A percentile compares a stretch with the other conserved stretches of the same genome.
These are phyloP conservation scores for Hordeum pubiflorum DNA, from an alignment of 202 grass and related monocot species.

Conservation along the genomic window DNA sequence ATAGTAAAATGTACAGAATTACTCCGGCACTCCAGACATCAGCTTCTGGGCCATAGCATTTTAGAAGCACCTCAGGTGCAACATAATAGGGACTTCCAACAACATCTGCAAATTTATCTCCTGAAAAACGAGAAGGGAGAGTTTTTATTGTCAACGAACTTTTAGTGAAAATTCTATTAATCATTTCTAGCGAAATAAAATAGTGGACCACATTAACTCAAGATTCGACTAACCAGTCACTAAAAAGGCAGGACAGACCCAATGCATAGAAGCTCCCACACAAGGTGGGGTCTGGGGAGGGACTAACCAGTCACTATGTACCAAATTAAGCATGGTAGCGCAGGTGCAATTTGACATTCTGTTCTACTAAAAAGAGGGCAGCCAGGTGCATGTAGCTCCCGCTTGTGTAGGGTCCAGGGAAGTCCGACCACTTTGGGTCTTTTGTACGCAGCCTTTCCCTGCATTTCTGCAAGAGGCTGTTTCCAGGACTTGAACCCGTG, in stretches of 20 bases:
- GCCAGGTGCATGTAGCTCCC: too few relatives aligned
- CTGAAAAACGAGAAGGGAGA: conserved; percentile 28
- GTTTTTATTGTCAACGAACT: background rate
- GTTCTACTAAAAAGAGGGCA: background rate
- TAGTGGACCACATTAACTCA: background rate
- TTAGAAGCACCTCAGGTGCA: conserved; percentile 82
- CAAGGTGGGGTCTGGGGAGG: too few relatives aligned
- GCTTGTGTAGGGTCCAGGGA: too few relatives aligned
- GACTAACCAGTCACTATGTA: background rate
- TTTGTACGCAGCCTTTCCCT: too few relatives aligned
- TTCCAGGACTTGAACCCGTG: too few relatives aligned
- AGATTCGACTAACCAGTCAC: conserved; percentile 1
- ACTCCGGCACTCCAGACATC: conserved; percentile 99
- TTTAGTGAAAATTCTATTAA: background rate
- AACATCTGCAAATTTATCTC: conserved; percentile 77
- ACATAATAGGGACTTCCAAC: conserved; percentile 98
- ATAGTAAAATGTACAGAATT: conserved; percentile 88
- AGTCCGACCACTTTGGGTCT: too few relatives aligned
- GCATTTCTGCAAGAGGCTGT: too few relatives aligned
- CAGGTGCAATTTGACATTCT: background rate
- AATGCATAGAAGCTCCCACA: too few relatives aligned
- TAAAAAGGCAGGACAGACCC: background rate
- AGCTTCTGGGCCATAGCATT: conserved; percentile 85
- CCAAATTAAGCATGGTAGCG: background rate
- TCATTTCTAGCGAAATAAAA: conserved; percentile 13